Base-by-base conservation (phyloP, 2,329 filamentous ascomycete species). In the Davidsoniella eucalypti region DNA sequence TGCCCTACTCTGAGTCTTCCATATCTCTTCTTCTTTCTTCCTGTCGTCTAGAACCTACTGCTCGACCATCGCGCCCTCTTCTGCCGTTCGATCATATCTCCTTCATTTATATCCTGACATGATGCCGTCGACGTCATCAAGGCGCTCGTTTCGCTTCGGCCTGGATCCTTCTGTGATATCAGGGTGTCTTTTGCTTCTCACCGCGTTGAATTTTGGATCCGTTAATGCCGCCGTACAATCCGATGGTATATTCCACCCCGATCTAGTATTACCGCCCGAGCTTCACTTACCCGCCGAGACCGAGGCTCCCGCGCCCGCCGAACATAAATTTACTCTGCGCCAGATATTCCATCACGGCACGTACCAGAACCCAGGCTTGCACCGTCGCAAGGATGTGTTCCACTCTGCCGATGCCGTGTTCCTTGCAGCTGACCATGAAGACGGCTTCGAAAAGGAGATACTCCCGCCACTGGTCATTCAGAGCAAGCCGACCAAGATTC, bases 311-410 rank as follows among this genome's bases (percentile, higher is more conserved):
- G 61, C 59, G 9, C 68, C 75, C 9, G 68, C 69, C 17, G 70
- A 78, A 7, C 76, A 80, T 57, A 66, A 67, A 36, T 80, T 82
- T 68, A 79, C 73, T 5, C 75, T 98, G 51, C 81, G 87, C 58
- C 90, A 98, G 65, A 81, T 96, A 59, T 92, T 86, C 66, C 88
- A 95, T 63, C 88, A 94, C 66, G 90, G 90, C 52, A 84, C 86
- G 39, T 76, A 90, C 63, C 69, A 75, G 57, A 77, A 94, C 57
- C 88, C 88, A 2, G 65, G 72, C 4, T 75, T 95, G 14, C 86
- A 95, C 63, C 75, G 82, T 52, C 80, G 78, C 57, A 71, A 82
- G 54, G 87, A 96, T 63, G 69, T 95, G 29, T 54, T 61, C 40
- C 67, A 74, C 17, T 73, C 80, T 14, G 65, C 71, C 33, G 58